Evolutionary conservation across 2,329 filamentous ascomycete species (phyloP), one percentile per base, ranked within the genome.

Genomic region (Ophiocordyceps camponoti-floridani): DNA sequence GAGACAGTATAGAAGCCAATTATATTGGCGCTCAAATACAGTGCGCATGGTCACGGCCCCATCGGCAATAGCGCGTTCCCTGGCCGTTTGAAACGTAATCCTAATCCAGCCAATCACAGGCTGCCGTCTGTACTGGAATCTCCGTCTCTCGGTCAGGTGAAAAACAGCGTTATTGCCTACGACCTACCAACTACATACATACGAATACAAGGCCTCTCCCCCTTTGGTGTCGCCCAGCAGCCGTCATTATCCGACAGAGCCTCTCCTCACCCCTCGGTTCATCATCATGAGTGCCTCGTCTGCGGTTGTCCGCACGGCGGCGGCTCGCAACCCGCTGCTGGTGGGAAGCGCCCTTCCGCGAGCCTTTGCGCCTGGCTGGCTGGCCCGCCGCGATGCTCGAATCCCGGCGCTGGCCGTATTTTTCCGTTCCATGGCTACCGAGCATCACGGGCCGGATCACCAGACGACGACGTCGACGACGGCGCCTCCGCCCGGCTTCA

Each of bases 401-500:
- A 56, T 68, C 43, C 62, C 71, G 26, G 71, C 72, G 14, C 62
- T 77, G 52, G 73, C 74, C 63, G 66, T 79, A 45, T 74, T 75
- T 16, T 56, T 67, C 47, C 72, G 77, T 56, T 60, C 62, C 53
- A 64, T 78, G 53, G 68, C 71, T 42, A 81, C 77, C 53, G 74
- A 79, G 47, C 69, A 73, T 50, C 73, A 77, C 58, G 66, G 67
- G 46, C 60, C 70, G 44, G 64, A 69, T 47, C 58, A 63, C 26
- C 62, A 62, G 33, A 66, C 73, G 44, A 68, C 72, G 23, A 23
- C 23, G 23, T 23, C 23, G 23, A 23, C 23, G 33, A 66, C 72
- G 45, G 79, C 75, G 43, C 88, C 86, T 41, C 88, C 88, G 46
- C 88, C 87, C 13, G 88, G 88, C 27, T 95, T 94, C 69, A 88